Evolutionary conservation across 169 alveolate genomes (phyloP), one percentile per base, ranked within the genome.

Genomic region (Plasmodium relictum): DNA sequence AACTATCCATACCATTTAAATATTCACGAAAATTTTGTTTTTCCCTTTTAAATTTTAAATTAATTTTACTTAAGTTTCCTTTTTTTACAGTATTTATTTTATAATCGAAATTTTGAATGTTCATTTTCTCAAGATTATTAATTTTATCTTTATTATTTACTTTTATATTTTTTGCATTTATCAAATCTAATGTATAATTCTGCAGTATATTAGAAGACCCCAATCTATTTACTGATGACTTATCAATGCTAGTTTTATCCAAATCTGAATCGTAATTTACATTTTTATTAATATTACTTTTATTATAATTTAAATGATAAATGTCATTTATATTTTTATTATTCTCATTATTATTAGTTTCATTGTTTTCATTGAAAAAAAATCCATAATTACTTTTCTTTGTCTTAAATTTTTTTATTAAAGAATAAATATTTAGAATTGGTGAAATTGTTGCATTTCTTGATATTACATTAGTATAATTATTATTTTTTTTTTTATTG

Each of bases 321-420:
- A 4, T 70, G 26, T 48, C 44, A 45, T 42, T 31, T 37, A 6
- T 16, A 42, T 68, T n/a, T 1, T 12, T 18, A n/a, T 22, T 48
- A 70, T 4, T 24, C 16, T 44, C 24, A 70, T 26, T 20, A 10
- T 70, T 20, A 22, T 70, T 44, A 45, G 3, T 37, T 0, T 3
- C 16, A 59, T 59, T 16, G 14, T 59, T 59, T 59, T 74, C 56
- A 6, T 63, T 48, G n/a, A 66, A 50, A 45, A 41, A 56, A 22
- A 39, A 4, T 10, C 24, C 65, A 45, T 68, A 54, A 50, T n/a
- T 62, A 12, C 37, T 68, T 48, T 68, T 83, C 26, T 83, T 83
- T 2, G 20, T 68, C 56, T 83, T 83, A 48, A 50, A 83, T 31
- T 83, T 83, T 68, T 62, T 66, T 22, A 83, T 83, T 56, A 83